These are phyloP conservation scores for Trifolium repens DNA, from an alignment of 306 rosid species.

Conservation along the genomic window DNA sequence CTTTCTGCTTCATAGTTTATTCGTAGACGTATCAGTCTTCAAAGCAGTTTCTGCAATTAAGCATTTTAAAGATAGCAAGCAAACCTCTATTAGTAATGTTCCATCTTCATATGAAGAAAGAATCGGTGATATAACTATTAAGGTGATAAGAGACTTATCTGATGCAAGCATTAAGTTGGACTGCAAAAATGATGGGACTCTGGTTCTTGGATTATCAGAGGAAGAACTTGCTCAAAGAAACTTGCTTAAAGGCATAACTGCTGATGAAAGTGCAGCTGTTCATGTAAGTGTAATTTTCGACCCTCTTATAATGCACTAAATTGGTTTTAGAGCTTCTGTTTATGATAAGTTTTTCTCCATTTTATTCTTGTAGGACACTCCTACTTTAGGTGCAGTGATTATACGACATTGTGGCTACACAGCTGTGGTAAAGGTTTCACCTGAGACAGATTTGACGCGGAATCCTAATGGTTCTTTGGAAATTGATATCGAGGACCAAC, in stretches of 20 bases:
- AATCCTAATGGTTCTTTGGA: conserved; percentile 62
- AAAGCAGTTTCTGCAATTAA: conserved; percentile 80
- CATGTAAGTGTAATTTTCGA: conserved; percentile 66
- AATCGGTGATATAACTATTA: conserved; percentile 72
- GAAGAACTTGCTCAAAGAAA: conserved; percentile 84
- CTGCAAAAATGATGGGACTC: conserved; percentile 85
- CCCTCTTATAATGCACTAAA: conserved; percentile 18
- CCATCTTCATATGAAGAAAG: conserved; percentile 63
- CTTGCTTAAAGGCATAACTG: conserved; percentile 95
- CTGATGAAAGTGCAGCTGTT: conserved; percentile 98
- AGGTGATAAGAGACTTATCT: conserved; percentile 77
- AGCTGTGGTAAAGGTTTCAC: conserved; percentile 85
- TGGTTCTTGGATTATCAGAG: conserved; percentile 69
- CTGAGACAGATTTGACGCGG: conserved; percentile 61
- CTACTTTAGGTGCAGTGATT: conserved; percentile 85
- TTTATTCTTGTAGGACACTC: conserved; percentile 73
- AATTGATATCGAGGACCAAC: conserved; percentile 91
- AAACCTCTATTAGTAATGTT: conserved; percentile 43
- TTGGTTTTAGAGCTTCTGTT: neutral
- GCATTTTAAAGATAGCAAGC: conserved; percentile 52
- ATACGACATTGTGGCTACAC: conserved; percentile 91
- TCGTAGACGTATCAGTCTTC: conserved; percentile 81
- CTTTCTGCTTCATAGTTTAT: conserved; percentile 92
- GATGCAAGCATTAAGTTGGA: conserved; percentile 84
- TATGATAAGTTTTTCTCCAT: conserved; percentile 25